Percentiles rank a stretch among this genome's conserved stretches.
These are phyloP conservation scores for Leishmania tarentolae DNA, from an alignment of 208 protist genomes.

Conservation along the genomic window DNA sequence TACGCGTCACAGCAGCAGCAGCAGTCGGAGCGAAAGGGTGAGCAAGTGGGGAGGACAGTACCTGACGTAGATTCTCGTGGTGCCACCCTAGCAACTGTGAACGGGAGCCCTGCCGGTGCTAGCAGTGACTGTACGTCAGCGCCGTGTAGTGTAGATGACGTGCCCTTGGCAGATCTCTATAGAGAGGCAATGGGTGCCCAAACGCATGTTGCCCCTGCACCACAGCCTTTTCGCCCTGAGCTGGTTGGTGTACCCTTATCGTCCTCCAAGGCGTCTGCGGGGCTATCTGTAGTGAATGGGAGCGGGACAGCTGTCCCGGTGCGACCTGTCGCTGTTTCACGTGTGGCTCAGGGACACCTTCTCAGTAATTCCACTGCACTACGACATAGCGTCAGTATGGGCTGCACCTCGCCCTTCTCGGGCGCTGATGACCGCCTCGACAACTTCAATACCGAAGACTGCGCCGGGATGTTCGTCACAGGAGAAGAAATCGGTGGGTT, in stretches of 20 bases:
- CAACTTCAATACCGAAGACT: slow-evolving; percentile 27
- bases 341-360: not conserved
- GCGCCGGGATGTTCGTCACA: slow-evolving; percentile 55
- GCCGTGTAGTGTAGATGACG: not conserved
- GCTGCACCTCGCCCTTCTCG: not conserved
- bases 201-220: not conserved
- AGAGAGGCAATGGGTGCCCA: not conserved
- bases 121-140: not conserved
- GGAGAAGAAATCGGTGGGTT: slow-evolving; percentile 69
- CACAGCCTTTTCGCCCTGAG: not conserved
- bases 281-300: slow-evolving; percentile 10
- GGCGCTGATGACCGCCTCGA: slow-evolving; percentile 34
- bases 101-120: not conserved
- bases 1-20: slow-evolving; percentile 20
- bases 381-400: not conserved
- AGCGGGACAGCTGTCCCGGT: slow-evolving; percentile 4
- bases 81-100: not conserved
- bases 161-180: slow-evolving; percentile 13
- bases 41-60: not conserved
- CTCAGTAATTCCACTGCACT: not conserved
- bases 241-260: not conserved
- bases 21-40: not conserved
- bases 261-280: not conserved
- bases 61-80: not conserved
- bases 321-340: not conserved